Evolutionary conservation across 2,329 filamentous ascomycete genomes (phyloP), one percentile per base, ranked within the genome.

Genomic region (Golovinomyces cichoracearum): DNA sequence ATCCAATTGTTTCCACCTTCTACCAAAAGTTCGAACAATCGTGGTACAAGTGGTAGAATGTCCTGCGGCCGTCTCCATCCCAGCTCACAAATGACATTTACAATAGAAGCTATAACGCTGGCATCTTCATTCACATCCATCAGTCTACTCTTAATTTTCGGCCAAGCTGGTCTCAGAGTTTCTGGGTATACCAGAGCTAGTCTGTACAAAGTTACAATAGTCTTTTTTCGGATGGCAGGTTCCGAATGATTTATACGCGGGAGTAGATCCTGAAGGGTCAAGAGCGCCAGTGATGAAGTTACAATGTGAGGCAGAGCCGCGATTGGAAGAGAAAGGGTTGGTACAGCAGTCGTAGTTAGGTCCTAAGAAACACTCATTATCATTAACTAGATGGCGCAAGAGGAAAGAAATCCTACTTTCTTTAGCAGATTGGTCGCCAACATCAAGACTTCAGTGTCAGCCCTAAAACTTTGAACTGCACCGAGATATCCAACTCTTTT

Each of bases 1-100:
- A 98, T 95, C 90, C 90, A 98, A 63, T 98, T 98, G 64, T 98
- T 95, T 33, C 81, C 81, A 49, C 85, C 80, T 52, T 92, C 81
- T 12, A 94, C 86, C 23, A 98, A 68, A 17, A 98, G 70, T 60
- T 94, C 86, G 58, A 95, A 98, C 23, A 98, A 65, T 50, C 90
- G 73, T 7, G 90, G 90, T 0, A 90, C 90, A 26, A 98, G 69
- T 13, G 90, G 83, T 26, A 98, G 68, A 57, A 95, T 95, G 63
- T 98, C 90, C 55, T 88, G 80, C 3, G 90, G 90, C 55, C 90
- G 73, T 56, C 90, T 75, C 83, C 88, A 94, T 5, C 88, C 88
- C 35, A 98, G 67, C 64, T 98, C 90, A 63, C 90, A 95, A 4
- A 98, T 77, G 9, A 98, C 88, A 62, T 98, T 98, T 46, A 98